These are phyloP conservation scores for Aspergillus sojae DNA, from an alignment of 2,329 filamentous ascomycete species.

Conservation along the genomic window DNA sequence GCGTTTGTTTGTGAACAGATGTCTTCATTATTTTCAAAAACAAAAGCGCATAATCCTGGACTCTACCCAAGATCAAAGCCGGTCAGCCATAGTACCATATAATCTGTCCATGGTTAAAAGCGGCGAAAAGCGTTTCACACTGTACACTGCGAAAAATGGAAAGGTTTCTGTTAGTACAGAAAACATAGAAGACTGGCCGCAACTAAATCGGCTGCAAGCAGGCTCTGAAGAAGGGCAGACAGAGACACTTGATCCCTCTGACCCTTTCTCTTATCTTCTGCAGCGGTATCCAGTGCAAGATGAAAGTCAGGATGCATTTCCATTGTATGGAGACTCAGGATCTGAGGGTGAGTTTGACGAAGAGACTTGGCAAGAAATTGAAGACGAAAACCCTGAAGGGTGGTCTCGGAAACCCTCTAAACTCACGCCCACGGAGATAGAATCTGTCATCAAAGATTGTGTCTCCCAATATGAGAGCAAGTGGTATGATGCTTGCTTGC, in stretches of 20 bases:
- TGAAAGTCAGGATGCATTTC: conserved; percentile 49
- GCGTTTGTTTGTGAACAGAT: conserved; percentile 34
- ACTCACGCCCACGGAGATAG: conserved; percentile 53
- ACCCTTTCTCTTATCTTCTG: conserved; percentile 40
- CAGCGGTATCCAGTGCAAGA: conserved; percentile 46
- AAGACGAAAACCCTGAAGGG: conserved; percentile 49
- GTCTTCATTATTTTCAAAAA: conserved; percentile 30
- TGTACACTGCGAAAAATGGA: conserved; percentile 30
- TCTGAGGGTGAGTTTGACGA: conserved; percentile 59
- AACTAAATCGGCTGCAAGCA: conserved; percentile 18
- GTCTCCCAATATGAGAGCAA: conserved; percentile 53
- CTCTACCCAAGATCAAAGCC: conserved; percentile 19
- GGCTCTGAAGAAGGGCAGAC: background rate
- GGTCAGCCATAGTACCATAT: conserved; percentile 35
- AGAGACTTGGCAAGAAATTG: conserved; percentile 64
- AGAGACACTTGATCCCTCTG: conserved; percentile 8
- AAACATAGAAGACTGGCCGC: conserved; percentile 31
- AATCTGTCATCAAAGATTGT: conserved; percentile 56
- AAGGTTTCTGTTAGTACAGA: conserved; percentile 31
- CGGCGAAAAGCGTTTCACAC: conserved; percentile 29
- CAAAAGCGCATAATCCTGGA: conserved; percentile 27
- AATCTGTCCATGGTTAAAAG: conserved; percentile 15
- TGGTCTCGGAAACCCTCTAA: conserved; percentile 27
- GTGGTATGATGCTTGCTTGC: conserved; percentile 64
- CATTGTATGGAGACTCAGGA: conserved; percentile 59